These are phyloP conservation scores for Suillus decipiens DNA, from an alignment of 768 basidiomycete genomes.

Conservation along the genomic window DNA sequence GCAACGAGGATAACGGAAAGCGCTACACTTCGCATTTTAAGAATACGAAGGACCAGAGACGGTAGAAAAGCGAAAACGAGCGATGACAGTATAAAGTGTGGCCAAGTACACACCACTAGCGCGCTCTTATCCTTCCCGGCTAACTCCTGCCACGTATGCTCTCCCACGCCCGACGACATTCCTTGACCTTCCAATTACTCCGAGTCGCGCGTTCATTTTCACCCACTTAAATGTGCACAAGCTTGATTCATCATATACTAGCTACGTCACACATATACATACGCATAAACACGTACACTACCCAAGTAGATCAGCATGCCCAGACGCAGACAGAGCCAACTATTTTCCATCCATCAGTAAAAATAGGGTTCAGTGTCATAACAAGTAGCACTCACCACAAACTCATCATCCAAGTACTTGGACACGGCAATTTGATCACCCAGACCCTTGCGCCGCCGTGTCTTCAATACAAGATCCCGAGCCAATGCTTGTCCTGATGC, in stretches of 20 bases:
- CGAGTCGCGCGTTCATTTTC: constrained; percentile 28
- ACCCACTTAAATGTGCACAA: not conserved
- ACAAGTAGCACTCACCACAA: constrained; percentile 62
- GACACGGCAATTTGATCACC: constrained; percentile 97
- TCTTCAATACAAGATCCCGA: constrained; percentile 94
- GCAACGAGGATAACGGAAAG: constrained; percentile 71
- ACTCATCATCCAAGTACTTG: constrained; percentile 97
- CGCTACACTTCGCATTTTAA: constrained; percentile 82
- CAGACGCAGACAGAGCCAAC: constrained; percentile 93
- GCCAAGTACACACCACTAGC: constrained; percentile 18
- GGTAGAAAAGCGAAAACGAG: constrained; percentile 36
- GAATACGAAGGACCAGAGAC: constrained; percentile 69
- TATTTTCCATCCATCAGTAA: constrained; percentile 32
- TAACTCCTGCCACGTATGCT: constrained; percentile 14
- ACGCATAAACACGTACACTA: constrained; percentile 35
- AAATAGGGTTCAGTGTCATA: not conserved
- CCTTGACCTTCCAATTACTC: constrained; percentile 2
- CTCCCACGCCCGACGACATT: constrained; percentile 3
- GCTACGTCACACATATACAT: constrained; percentile 14
- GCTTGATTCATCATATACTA: constrained; percentile 8
- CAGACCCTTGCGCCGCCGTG: constrained; percentile 92
- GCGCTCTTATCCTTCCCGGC: constrained; percentile 38
- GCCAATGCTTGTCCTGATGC: constrained; percentile 96
- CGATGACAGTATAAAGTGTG: constrained; percentile 35
- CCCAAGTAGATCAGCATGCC: constrained; percentile 91